Evolutionary conservation across 2,329 filamentous ascomycete species (phyloP).

Genomic region (Aureobasidium pullulans): DNA sequence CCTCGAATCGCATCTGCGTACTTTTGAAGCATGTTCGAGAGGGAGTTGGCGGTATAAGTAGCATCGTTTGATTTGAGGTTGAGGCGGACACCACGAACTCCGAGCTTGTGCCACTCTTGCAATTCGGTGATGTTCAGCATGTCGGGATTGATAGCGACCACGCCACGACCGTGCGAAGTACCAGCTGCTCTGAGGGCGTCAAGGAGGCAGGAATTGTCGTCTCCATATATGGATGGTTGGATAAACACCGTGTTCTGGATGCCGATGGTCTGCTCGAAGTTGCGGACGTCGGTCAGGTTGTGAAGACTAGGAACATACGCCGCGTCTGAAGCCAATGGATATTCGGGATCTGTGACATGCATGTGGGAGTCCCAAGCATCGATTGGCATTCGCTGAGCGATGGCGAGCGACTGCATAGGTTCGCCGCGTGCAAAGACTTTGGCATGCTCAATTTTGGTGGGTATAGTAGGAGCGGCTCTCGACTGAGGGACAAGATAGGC

Average conservation of each 20-base stretch:
- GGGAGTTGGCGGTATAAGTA: conserved; percentile 31
- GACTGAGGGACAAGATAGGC: neutral
- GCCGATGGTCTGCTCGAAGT: conserved; percentile 22
- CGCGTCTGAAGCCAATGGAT: conserved; percentile 42
- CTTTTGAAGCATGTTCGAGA: conserved; percentile 36
- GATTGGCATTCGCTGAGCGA: conserved; percentile 29
- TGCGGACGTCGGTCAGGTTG: conserved; percentile 43
- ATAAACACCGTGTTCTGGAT: conserved; percentile 24
- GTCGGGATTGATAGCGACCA: conserved; percentile 25
- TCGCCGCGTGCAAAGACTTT: neutral
- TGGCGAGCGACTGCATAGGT: neutral
- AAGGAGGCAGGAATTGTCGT: conserved; percentile 26
- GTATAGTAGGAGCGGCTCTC: neutral
- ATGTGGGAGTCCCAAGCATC: conserved; percentile 58
- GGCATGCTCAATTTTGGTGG: neutral
- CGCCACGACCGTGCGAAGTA: conserved; percentile 20
- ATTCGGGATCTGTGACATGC: conserved; percentile 53
- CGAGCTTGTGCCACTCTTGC: conserved; percentile 22
- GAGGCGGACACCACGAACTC: conserved; percentile 26
- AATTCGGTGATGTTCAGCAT: conserved; percentile 19
- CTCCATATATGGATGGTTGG: conserved; percentile 26
- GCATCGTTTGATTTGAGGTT: conserved; percentile 29
- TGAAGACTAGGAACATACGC: conserved; percentile 46
- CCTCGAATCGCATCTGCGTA: conserved; percentile 46
- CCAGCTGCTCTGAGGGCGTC: conserved; percentile 22